Conservation (phyloP, 2,329 filamentous ascomycete genomes). For the Arachnomyces sp. region DNA sequence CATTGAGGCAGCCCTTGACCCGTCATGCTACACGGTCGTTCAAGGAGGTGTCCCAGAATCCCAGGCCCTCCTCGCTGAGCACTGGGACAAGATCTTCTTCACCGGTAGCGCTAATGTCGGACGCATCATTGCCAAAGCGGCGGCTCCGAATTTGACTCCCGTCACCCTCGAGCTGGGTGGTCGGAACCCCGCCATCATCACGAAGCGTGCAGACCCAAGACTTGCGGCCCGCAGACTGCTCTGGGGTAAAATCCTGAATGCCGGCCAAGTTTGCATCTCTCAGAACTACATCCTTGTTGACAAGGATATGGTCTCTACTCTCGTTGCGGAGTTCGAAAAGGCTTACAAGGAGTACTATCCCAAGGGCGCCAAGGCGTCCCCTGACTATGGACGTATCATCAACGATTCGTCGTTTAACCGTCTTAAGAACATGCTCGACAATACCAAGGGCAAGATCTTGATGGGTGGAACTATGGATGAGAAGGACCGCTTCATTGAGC, state of each 20-base stretch:
- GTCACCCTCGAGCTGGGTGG: slow-evolving; percentile 86
- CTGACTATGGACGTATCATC: slow-evolving; percentile 73
- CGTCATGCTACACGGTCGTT: slow-evolving; percentile 65
- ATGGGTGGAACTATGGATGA: slow-evolving; percentile 80
- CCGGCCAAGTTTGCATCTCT: slow-evolving; percentile 84
- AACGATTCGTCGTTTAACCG: slow-evolving; percentile 72
- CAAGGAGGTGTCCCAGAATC: slow-evolving; percentile 78
- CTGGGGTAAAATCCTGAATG: slow-evolving; percentile 82
- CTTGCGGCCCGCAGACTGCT: slow-evolving; percentile 76
- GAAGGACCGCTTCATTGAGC: slow-evolving; percentile 74
- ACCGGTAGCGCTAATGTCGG: slow-evolving; percentile 74
- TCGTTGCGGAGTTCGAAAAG: slow-evolving; percentile 67
- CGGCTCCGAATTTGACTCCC: slow-evolving; percentile 80
- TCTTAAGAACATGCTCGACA: slow-evolving; percentile 86
- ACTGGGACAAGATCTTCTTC: slow-evolving; percentile 98
- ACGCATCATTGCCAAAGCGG: slow-evolving; percentile 82
- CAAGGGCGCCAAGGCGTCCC: slow-evolving; percentile 66
- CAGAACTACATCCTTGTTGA: slow-evolving; percentile 91
- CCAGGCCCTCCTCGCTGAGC: slow-evolving; percentile 71
- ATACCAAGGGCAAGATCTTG: slow-evolving; percentile 73
- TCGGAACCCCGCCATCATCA: slow-evolving; percentile 84
- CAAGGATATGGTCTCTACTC: slow-evolving; percentile 59
- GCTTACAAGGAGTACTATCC: slow-evolving; percentile 75
- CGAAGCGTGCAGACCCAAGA: slow-evolving; percentile 69
- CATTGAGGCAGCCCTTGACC: slow-evolving; percentile 67